These are phyloP conservation scores for Apostasia shenzhenica DNA, from an alignment of 106 monocot genomes.

Conservation along the genomic window DNA sequence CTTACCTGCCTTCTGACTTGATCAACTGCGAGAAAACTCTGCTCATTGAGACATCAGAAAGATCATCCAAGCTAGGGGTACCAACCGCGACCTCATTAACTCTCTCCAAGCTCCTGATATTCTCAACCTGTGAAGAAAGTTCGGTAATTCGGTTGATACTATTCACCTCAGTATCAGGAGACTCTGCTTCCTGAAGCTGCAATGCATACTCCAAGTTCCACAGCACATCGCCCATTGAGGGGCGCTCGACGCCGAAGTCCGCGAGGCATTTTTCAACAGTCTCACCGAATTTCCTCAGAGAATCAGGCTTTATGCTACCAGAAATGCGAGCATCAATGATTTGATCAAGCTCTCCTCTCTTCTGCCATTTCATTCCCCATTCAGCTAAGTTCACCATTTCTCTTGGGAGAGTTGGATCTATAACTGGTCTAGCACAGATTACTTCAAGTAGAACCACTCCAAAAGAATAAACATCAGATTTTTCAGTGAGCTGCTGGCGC, in stretches of 20 bases:
- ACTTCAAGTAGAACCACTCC: slow-evolving; percentile 77
- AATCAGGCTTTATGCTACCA: slow-evolving; percentile 39
- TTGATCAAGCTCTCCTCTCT: slow-evolving; percentile 42
- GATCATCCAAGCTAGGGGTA: slow-evolving; percentile 13
- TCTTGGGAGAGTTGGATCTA: slow-evolving; percentile 58
- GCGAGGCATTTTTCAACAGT: slow-evolving; percentile 69
- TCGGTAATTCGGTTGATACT: slow-evolving; percentile 40
- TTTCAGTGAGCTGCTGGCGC: slow-evolving; percentile 68
- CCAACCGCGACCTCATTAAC: background rate
- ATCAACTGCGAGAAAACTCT: slow-evolving; percentile 80
- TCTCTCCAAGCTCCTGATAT: slow-evolving; percentile 4
- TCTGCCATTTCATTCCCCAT: slow-evolving; percentile 55
- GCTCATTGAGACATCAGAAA: slow-evolving; percentile 64
- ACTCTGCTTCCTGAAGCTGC: slow-evolving; percentile 52
- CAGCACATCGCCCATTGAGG: slow-evolving; percentile 62
- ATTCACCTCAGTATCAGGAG: slow-evolving; percentile 20
- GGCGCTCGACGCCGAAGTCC: slow-evolving; percentile 58
- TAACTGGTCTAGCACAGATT: slow-evolving; percentile 62
- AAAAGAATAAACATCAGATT: slow-evolving; percentile 74
- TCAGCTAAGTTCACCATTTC: slow-evolving; percentile 84
- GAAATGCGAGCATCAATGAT: slow-evolving; percentile 40
- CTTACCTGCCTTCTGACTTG: slow-evolving; percentile 66
- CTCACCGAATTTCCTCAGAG: slow-evolving; percentile 53
- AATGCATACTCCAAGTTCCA: slow-evolving; percentile 64
- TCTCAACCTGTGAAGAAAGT: slow-evolving; percentile 23